A percentile compares a stretch with the other conserved stretches of the same genome.
Evolutionary conservation across 2,329 filamentous ascomycete genomes (phyloP).

Genomic region (Karstenula rhodostoma): DNA sequence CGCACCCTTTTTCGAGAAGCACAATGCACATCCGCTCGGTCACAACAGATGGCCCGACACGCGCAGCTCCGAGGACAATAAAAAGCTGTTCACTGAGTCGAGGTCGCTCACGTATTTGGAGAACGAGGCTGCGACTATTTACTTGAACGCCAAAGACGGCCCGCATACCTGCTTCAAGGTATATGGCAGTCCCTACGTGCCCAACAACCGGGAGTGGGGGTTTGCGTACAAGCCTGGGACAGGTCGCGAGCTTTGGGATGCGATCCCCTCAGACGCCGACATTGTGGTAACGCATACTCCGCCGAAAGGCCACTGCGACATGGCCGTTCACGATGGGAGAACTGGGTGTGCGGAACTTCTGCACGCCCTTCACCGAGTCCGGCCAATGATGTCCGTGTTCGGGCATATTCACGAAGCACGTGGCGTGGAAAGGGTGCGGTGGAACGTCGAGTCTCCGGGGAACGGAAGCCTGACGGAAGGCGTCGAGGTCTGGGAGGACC

Average conservation of each 20-base stretch:
- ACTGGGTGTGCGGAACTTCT: conserved; percentile 69
- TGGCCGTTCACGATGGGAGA: conserved; percentile 35
- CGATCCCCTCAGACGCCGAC: conserved; percentile 68
- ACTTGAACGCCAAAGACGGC: conserved; percentile 62
- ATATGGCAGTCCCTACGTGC: conserved; percentile 76
- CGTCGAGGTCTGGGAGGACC: conserved; percentile 65
- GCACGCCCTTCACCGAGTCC: conserved; percentile 65
- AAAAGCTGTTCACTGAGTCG: conserved; percentile 59
- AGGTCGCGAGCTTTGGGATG: conserved; percentile 63
- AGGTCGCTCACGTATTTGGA: conserved; percentile 70
- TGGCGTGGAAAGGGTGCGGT: conserved; percentile 69
- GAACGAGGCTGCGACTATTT: conserved; percentile 64
- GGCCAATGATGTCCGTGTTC: conserved; percentile 72
- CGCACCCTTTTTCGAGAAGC: conserved; percentile 64
- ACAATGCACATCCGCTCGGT: conserved; percentile 51
- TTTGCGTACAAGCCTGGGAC: conserved; percentile 66
- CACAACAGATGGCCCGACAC: conserved; percentile 64
- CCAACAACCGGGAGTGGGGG: conserved; percentile 66
- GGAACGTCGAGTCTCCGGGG: conserved; percentile 55
- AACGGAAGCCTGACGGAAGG: conserved; percentile 56
- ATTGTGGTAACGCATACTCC: conserved; percentile 77
- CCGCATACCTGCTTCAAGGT: conserved; percentile 69
- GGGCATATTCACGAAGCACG: conserved; percentile 76
- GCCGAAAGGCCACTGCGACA: conserved; percentile 66
- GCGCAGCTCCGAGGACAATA: conserved; percentile 64